These are phyloP conservation scores for Xylaria venustula DNA, from an alignment of 495 filamentous ascomycete genomes.

Conservation along the genomic window DNA sequence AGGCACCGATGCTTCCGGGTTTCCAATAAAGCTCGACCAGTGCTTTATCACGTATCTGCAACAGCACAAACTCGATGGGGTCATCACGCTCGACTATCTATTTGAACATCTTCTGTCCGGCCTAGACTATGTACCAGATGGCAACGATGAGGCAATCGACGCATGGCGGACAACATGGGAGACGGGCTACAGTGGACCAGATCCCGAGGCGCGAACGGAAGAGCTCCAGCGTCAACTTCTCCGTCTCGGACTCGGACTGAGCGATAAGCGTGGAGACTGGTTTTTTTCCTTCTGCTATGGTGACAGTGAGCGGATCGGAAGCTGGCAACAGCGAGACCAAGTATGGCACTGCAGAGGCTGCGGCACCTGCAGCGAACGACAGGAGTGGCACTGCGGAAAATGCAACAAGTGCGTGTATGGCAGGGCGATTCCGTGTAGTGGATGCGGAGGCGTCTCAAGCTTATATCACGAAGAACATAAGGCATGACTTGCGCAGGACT, in stretches of 20 bases:
- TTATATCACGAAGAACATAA: slow-evolving; percentile 10
- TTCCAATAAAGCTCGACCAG: background rate
- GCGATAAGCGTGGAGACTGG: slow-evolving; percentile 2
- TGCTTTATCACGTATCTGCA: slow-evolving; percentile 13
- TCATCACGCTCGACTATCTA: slow-evolving; percentile 11
- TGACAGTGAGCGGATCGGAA: slow-evolving; percentile 9
- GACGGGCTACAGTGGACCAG: slow-evolving; percentile 8
- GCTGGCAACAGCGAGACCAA: slow-evolving; percentile 14
- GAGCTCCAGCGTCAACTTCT: slow-evolving; percentile 12
- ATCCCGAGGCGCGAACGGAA: slow-evolving; percentile 6
- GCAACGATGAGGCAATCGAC: slow-evolving; percentile 16
- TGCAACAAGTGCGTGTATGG: slow-evolving; percentile 14
- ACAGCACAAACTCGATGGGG: background rate
- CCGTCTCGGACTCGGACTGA: slow-evolving; percentile 9
- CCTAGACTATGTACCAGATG: slow-evolving; percentile 13
- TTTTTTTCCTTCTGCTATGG: slow-evolving; percentile 15
- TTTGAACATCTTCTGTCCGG: slow-evolving; percentile 12
- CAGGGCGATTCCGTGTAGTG: background rate
- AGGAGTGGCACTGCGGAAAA: slow-evolving; percentile 12
- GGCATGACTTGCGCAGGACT: background rate
- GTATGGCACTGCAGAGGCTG: slow-evolving; percentile 15
- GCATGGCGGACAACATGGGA: slow-evolving; percentile 15
- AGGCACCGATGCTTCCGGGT: background rate
- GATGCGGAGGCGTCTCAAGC: slow-evolving; percentile 10
- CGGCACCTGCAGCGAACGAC: slow-evolving; percentile 6